Percentiles rank a stretch among this genome's conserved stretches.
Conservation (phyloP, 2,329 filamentous ascomycete genomes). For the Aurifilum marmelostoma region DNA sequence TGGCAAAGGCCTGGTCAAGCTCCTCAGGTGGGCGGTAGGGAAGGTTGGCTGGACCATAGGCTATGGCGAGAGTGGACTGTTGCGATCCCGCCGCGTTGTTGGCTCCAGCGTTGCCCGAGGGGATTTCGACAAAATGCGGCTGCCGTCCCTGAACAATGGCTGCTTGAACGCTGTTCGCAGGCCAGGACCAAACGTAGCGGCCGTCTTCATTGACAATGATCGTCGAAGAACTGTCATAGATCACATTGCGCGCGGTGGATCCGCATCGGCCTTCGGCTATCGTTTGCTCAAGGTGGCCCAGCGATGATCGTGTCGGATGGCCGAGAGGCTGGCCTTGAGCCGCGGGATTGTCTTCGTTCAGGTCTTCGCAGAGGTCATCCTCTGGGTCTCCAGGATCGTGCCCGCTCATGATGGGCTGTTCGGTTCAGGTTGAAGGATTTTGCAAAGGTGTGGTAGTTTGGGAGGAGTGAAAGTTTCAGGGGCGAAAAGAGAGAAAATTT, state of each 20-base stretch:
- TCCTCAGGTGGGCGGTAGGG: background rate
- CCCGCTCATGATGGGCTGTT: background rate
- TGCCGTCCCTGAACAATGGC: background rate
- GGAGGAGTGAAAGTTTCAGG: background rate
- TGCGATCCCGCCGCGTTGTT: background rate
- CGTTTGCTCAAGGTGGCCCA: background rate
- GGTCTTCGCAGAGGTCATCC: background rate
- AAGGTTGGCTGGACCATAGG: background rate
- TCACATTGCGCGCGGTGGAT: background rate
- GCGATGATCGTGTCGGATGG: background rate
- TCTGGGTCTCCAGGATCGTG: background rate
- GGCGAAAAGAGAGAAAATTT: background rate
- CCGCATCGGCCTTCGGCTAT: background rate
- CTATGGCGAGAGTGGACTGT: background rate
- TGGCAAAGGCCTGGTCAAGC: background rate
- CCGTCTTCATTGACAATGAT: background rate
- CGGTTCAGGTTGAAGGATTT: background rate
- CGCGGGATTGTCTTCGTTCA: background rate
- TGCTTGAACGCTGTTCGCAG: background rate
- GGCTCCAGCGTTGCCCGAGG: background rate
- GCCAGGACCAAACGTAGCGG: background rate
- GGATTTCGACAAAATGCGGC: background rate
- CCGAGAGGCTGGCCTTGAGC: background rate
- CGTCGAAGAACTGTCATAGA: background rate
- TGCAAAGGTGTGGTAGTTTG: background rate